Evolutionary conservation across 176 grass and related monocot genomes (phyloP).

Genomic region (Rhynchospora breviuscula): DNA sequence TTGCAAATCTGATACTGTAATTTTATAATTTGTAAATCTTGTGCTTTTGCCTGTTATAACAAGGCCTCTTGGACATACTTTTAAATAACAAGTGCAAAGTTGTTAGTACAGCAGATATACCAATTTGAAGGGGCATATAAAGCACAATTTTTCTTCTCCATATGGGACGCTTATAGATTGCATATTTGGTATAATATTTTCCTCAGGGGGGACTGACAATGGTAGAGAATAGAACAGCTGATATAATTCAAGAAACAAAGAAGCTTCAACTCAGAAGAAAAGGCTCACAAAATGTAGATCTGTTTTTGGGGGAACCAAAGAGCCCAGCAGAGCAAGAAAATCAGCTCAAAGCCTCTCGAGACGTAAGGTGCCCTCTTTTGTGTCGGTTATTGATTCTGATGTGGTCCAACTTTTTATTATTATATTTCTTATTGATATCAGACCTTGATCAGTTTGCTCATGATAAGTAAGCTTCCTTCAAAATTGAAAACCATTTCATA

Average conservation of each 20-base stretch:
- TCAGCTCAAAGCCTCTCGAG: conserved; percentile 80
- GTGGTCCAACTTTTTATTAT: neutral
- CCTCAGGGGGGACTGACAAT: conserved; percentile 46
- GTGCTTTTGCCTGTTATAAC: neutral
- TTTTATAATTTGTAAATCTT: neutral
- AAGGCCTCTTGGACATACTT: neutral
- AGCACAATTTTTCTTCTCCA: neutral
- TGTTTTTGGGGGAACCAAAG: conserved; percentile 20
- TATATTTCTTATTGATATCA: neutral
- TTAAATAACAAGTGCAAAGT: neutral
- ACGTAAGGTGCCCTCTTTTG: conserved; percentile 80
- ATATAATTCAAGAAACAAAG: conserved; percentile 32
- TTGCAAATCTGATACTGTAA: neutral
- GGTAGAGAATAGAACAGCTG: conserved; percentile 27
- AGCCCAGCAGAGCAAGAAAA: conserved; percentile 43
- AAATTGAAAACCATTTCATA: neutral
- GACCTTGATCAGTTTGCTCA: neutral
- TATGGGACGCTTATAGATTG: neutral
- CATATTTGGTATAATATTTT: neutral
- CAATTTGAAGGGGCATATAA: neutral
- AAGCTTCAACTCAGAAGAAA: conserved; percentile 74
- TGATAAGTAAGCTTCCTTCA: neutral
- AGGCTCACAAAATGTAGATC: conserved; percentile 24
- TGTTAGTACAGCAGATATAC: neutral
- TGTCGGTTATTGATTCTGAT: neutral